These are phyloP conservation scores for Uromyces viciae-fabae DNA, from an alignment of 1,284 basidiomycete genomes.

Conservation along the genomic window DNA sequence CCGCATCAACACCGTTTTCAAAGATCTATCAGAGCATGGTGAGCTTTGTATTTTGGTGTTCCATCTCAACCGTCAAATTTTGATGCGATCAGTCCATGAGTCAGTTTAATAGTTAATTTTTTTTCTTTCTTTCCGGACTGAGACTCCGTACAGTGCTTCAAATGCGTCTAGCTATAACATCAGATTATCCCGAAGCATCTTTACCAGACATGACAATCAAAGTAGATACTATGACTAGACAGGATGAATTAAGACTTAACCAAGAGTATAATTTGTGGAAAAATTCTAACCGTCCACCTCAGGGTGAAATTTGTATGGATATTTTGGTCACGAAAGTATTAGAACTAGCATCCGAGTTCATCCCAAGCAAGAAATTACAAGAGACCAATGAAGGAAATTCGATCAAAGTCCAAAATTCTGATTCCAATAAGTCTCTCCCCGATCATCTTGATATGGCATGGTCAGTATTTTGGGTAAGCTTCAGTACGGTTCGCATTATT, in stretches of 20 bases:
- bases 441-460: slow-evolving; percentile 20
- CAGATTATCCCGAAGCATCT: background rate
- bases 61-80: no score
- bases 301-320: slow-evolving; percentile 15
- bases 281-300: background rate
- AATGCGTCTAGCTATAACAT: background rate
- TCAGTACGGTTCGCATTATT: no score
- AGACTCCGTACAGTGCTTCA: background rate
- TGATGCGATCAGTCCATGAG: no score
- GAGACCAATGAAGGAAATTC: background rate
- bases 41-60: no score
- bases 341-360: background rate
- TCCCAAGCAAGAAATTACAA: background rate
- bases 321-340: background rate
- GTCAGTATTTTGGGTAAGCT: slow-evolving; percentile 27
- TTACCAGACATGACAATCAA: background rate
- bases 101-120: background rate
- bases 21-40: no score
- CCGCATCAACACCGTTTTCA: no score
- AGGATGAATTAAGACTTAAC: background rate
- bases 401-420: background rate
- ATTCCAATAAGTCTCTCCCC: background rate
- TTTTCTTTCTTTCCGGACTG: background rate
- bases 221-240: background rate
- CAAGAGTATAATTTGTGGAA: background rate